Conservation (phyloP, 1,139 yeast species). For the Diutina pseudorugosa region DNA sequence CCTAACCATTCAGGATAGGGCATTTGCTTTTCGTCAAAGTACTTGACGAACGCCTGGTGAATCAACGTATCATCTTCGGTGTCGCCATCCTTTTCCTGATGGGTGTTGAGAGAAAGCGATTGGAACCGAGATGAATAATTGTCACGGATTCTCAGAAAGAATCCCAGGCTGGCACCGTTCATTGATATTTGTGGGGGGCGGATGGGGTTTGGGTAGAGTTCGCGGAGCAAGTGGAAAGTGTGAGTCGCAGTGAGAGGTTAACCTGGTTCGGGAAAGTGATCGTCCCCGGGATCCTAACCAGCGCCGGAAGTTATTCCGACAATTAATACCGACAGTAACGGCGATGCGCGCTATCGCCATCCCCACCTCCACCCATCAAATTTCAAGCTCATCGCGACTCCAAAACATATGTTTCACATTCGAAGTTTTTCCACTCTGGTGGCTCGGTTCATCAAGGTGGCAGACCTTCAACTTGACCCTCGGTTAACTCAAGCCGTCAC, state of each 20-base stretch:
- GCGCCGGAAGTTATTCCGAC: not conserved
- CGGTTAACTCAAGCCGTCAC: conserved; percentile 18
- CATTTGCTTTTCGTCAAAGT: conserved; percentile 20
- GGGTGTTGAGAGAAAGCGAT: conserved; percentile 6
- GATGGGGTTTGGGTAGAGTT: too few species aligned
- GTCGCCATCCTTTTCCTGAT: conserved; percentile 26
- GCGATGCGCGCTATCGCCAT: not conserved
- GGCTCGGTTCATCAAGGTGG: not conserved
- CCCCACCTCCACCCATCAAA: not conserved
- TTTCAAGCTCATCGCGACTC: not conserved
- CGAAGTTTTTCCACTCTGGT: conserved; percentile 1
- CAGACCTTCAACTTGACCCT: not conserved
- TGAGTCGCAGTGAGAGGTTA: not conserved
- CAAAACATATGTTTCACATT: not conserved
- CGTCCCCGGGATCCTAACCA: not conserved
- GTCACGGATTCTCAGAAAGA: conserved; percentile 26
- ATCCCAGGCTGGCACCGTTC: conserved; percentile 2
- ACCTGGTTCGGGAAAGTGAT: not conserved
- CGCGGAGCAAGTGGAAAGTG: not conserved
- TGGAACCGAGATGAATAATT: conserved; percentile 25
- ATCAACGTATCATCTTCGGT: conserved; percentile 29
- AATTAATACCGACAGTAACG: not conserved
- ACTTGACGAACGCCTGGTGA: conserved; percentile 33
- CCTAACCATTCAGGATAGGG: conserved; percentile 39
- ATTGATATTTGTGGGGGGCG: not conserved